Evolutionary conservation across 352 stramenopile genomes (phyloP), one percentile per base, ranked within the genome.

Genomic region (Thraustochytrium striatum): DNA sequence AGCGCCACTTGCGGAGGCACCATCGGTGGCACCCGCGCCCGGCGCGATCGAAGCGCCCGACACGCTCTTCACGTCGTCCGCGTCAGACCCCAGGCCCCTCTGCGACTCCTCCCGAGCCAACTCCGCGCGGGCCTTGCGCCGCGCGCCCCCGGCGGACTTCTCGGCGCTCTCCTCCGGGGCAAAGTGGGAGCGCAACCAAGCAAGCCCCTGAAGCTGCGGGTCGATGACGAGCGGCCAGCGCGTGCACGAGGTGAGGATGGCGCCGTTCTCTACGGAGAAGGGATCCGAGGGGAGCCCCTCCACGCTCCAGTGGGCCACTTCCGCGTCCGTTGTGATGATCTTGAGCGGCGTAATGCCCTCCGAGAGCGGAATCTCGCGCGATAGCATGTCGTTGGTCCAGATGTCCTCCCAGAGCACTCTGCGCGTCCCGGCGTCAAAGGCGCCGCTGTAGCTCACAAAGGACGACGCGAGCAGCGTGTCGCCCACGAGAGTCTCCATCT

Each of bases 381-480:
- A 84, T 7, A 92, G 88, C 0, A 98, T 83, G 81, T 98, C 95
- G 1, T 89, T 89, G 35, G 84, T 91, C 90, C 90, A 95, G 44
- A 89, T 84, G 21, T 85, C 82, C 75, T 90, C 88, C 90, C 89
- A 94, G 21, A 95, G 83, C n/a, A 86, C 82, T 61, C 91, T 85
- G 1, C 88, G 85, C 72, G 97, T 91, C 0, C 88, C 87, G 82
- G 97, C 91, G 78, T 98, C 94, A 81, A 98, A 98, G 21, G 94
- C 94, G 57, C 95, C 95, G 61, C 98, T 95, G 81, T 98, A 98
- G 0, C 92, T 98, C 52, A 98, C 95, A 62, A 98, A 98, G 21
- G 94, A 94, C 16, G 94, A 93, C 21, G 93, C 94, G 36, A 98
- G 84, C 80, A 98, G 92, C 68, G 93, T 97, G 83, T 98, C 97